phyloP scores from a whole-genome alignment of 495 filamentous ascomycete genomes.

The Penicillium macrosclerotiorum region DNA sequence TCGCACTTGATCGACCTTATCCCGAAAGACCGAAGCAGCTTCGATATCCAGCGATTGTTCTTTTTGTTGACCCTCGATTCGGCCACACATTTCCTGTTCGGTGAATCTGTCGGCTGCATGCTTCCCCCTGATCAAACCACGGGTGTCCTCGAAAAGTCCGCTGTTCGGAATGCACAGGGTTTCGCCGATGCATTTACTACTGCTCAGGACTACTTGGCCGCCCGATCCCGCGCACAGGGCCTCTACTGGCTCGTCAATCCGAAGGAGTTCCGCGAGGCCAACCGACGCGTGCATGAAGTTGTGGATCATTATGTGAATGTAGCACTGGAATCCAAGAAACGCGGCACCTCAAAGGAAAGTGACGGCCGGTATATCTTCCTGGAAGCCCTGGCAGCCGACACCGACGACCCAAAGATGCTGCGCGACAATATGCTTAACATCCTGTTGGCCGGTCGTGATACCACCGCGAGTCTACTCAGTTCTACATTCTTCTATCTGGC shows the following conservation, averaged over 20 bases:
- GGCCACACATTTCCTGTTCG: constrained; percentile 67
- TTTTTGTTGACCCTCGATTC: constrained; percentile 63
- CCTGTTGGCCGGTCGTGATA: constrained; percentile 65
- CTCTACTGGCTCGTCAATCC: constrained; percentile 43
- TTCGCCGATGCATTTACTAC: constrained; percentile 48
- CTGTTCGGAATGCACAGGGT: constrained; percentile 35
- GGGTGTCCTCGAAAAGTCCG: constrained; percentile 29
- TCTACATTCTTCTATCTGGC: constrained; percentile 62
- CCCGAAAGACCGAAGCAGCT: constrained; percentile 44
- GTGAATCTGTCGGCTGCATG: constrained; percentile 51
- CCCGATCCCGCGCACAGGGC: constrained; percentile 23
- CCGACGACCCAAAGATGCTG: constrained; percentile 55
- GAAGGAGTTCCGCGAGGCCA: constrained; percentile 39
- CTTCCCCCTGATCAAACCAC: constrained; percentile 12
- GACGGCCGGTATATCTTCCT: constrained; percentile 58
- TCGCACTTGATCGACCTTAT: constrained; percentile 48
- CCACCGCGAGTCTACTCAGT: constrained; percentile 63
- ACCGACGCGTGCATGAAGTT: constrained; percentile 41
- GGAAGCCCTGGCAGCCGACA: constrained; percentile 59
- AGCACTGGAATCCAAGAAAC: constrained; percentile 39
- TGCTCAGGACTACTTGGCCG: constrained; percentile 39
- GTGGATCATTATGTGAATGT: constrained; percentile 47
- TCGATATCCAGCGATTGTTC: constrained; percentile 62
- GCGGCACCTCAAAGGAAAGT: constrained; percentile 22
- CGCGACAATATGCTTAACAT: constrained; percentile 64